Base-by-base conservation (phyloP, 1,139 yeast species). In the Debaryomyces sp. region DNA sequence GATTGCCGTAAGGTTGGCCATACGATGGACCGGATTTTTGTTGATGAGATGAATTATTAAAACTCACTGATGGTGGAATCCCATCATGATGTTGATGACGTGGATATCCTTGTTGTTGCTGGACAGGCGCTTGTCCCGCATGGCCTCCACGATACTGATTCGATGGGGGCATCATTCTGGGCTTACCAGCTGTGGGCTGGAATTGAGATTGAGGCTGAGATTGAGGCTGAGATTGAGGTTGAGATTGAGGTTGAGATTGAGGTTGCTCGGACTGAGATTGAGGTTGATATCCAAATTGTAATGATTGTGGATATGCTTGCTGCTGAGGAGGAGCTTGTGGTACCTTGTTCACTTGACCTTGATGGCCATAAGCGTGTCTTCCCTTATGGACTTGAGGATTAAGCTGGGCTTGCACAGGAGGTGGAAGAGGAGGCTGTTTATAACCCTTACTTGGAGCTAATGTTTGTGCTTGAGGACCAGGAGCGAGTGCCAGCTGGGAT, bases 281-380 rank as follows among this genome's bases (percentile, higher is more conserved):
- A n/a, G n/a, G n/a, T n/a, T n/a, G 55, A 34, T 50, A 48, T 26
- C 51, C 54, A 30, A 46, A 51, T 32, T 54, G 54, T 43, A 32
- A 53, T 7, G 51, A 52, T 10, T 50, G 59, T 12, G 55, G 60
- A 32, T 58, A 54, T 1, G 43, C 48, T 29, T 53, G 62, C 38
- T 57, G 55, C 43, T 54, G 62, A 8, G 56, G 57, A 22, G 53
- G 56, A 12, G 51, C 54, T 18, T 50, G 55, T 48, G 57, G 26
- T 1, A 21, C 18, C 24, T 21, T 38, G 8, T n/a, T 42, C 18
- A 5, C 42, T 15, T 46, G 33, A 9, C 23, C 22, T 39, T 50
- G 48, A 13, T 47, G 37, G 1, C 49, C 41, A 44, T 48, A 47
- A n/a, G 39, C 45, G 18, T 26, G 52, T 21, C 41, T 44, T 21